phyloP scores from a whole-genome alignment of 2,329 filamentous ascomycete genomes.

The Cadophora luteo-olivacea region DNA sequence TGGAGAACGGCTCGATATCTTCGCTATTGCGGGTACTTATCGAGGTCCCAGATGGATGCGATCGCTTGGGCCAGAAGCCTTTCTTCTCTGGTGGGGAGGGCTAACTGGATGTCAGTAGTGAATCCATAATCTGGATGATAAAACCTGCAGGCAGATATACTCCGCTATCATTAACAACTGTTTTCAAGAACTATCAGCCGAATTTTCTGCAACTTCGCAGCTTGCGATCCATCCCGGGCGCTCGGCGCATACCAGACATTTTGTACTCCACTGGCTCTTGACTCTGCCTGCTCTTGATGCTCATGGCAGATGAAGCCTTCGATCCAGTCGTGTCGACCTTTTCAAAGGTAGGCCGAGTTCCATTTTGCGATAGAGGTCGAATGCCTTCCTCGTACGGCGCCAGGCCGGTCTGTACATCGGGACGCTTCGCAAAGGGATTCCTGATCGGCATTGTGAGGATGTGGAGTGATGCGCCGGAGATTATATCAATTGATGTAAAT shows the following conservation, averaged over 20 bases:
- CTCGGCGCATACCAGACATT: conserved; percentile 70
- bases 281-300: conserved; percentile 65
- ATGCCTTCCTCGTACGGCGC: conserved; percentile 57
- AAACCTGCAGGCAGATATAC: conserved; percentile 85
- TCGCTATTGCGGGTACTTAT: conserved; percentile 66
- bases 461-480: conserved; percentile 16
- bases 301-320: conserved; percentile 66
- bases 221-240: conserved; percentile 2
- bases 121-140: conserved; percentile 28
- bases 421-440: conserved; percentile 72
- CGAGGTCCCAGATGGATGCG: conserved; percentile 59
- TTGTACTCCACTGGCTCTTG: conserved; percentile 77
- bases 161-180: conserved; percentile 95
- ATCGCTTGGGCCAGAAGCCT: conserved; percentile 70
- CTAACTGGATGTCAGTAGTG: conserved; percentile 50
- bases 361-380: conserved; percentile 51
- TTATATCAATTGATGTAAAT: not conserved
- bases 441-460: conserved; percentile 67
- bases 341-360: conserved; percentile 61
- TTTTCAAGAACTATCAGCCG: conserved; percentile 26
- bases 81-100: conserved; percentile 91
- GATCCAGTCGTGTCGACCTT: conserved; percentile 68
- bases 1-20: conserved; percentile 92
- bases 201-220: not conserved
- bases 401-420: conserved; percentile 46